A percentile compares a stretch with the other conserved stretches of the same genome.
phyloP scores from a whole-genome alignment of 495 filamentous ascomycete species.

The Parathielavia appendiculata region DNA sequence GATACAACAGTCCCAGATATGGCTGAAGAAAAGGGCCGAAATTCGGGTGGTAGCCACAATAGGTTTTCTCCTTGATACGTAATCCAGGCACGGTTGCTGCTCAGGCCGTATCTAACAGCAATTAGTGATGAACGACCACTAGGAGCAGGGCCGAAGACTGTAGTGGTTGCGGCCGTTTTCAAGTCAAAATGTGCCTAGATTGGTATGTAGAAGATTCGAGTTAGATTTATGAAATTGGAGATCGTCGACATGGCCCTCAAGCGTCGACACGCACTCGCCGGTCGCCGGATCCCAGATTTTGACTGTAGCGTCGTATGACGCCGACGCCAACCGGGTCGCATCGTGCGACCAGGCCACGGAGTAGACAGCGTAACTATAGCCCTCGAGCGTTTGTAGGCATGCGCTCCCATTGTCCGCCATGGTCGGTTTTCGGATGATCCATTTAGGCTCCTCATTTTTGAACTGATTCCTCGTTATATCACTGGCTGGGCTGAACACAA shows the following conservation, averaged over 20 bases:
- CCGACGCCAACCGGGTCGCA: background rate
- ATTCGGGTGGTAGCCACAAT: background rate
- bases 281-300: constrained; percentile 33
- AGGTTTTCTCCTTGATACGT: constrained; percentile 2
- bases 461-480: constrained; percentile 23
- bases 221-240: constrained; percentile 22
- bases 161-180: background rate
- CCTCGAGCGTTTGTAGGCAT: constrained; percentile 19
- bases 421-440: constrained; percentile 27
- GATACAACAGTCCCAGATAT: background rate
- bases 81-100: constrained; percentile 2
- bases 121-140: background rate
- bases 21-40: background rate
- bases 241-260: constrained; percentile 17
- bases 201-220: background rate
- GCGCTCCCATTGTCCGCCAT: constrained; percentile 32
- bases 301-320: constrained; percentile 16
- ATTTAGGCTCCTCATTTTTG: constrained; percentile 7
- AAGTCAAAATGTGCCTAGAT: background rate
- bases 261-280: constrained; percentile 12
- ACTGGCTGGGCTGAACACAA: constrained; percentile 16
- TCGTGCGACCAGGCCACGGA: background rate
- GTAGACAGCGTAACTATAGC: background rate
- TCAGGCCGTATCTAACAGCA: background rate
- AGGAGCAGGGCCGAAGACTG: background rate